phyloP scores from a whole-genome alignment of 805 yeast genomes.

The Candida stauntonica region DNA sequence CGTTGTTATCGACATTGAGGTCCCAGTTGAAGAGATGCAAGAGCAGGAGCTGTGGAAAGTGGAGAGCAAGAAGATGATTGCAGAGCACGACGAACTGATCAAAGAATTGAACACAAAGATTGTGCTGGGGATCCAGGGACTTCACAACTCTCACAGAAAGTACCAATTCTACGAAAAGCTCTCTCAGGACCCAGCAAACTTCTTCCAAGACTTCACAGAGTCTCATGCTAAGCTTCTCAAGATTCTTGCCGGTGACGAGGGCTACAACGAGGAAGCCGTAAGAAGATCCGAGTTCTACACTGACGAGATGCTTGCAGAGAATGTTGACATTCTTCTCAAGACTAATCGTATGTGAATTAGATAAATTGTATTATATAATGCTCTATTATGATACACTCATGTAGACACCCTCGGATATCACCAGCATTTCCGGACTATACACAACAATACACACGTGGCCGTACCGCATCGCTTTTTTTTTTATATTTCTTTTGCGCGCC shows the following conservation, averaged over 20 bases:
- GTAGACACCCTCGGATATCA: not conserved
- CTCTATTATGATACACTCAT: not conserved
- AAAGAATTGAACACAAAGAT: conserved; percentile 30
- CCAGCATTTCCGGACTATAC: not conserved
- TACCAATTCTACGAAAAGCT: conserved; percentile 75
- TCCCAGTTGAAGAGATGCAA: conserved; percentile 37
- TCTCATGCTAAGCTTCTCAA: conserved; percentile 82
- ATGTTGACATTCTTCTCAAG: conserved; percentile 69
- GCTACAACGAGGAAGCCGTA: conserved; percentile 82
- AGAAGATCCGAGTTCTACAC: conserved; percentile 76
- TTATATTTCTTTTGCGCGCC: too few species aligned
- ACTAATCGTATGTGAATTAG: conserved; percentile 32
- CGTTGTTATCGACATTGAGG: conserved; percentile 68
- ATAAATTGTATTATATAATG: too few species aligned
- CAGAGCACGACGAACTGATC: conserved; percentile 28
- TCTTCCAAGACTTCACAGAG: conserved; percentile 67
- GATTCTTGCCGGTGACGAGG: conserved; percentile 85
- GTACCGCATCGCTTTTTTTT: too few species aligned
- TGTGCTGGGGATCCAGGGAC: conserved; percentile 43
- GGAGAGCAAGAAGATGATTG: conserved; percentile 29
- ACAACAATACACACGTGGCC: too few species aligned
- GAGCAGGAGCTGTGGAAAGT: conserved; percentile 27
- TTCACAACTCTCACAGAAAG: conserved; percentile 53
- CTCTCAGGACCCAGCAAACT: conserved; percentile 71
- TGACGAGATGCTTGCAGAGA: conserved; percentile 74